A percentile compares a stretch with the other conserved stretches of the same genome.
These are phyloP conservation scores for Mesembryanthemum crystallinum DNA, from an alignment of 148 eudicot genomes.

Conservation along the genomic window DNA sequence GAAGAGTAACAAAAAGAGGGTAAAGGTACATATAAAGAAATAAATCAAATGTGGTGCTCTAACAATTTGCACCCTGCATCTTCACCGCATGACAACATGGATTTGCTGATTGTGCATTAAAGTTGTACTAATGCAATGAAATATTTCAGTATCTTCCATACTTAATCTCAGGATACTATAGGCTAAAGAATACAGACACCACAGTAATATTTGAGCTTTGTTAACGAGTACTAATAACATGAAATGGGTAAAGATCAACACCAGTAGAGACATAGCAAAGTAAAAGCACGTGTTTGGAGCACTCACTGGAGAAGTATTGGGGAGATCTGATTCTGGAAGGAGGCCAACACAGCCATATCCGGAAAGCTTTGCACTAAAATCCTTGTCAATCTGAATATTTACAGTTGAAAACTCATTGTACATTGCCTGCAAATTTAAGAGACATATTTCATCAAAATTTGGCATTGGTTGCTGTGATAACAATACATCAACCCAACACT, in stretches of 20 bases:
- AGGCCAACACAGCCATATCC: slow-evolving; percentile 89
- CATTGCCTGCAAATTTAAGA: slow-evolving; percentile 64
- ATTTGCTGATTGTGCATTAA: not conserved
- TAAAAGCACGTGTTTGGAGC: slow-evolving; percentile 10
- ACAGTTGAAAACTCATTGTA: slow-evolving; percentile 85
- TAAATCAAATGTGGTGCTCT: not conserved
- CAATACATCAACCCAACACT: not conserved
- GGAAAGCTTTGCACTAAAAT: slow-evolving; percentile 89
- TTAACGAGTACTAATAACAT: not conserved
- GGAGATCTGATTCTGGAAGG: slow-evolving; percentile 60
- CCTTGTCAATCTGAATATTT: slow-evolving; percentile 93
- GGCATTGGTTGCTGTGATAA: not conserved
- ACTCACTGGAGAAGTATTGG: slow-evolving; percentile 61
- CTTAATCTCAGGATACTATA: not conserved
- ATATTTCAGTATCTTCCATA: not conserved
- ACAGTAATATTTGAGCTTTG: not conserved
- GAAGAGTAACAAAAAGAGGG: too few species aligned
- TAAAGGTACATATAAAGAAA: too few species aligned
- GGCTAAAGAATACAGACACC: not conserved
- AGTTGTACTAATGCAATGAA: not conserved
- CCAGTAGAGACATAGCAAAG: slow-evolving; percentile 3
- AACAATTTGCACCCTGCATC: not conserved
- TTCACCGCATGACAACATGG: not conserved
- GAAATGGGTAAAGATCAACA: not conserved
- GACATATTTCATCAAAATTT: not conserved